Conservation (phyloP, 192 early-diverging fungal genomes). For the Fimicolochytrium jonesii region DNA sequence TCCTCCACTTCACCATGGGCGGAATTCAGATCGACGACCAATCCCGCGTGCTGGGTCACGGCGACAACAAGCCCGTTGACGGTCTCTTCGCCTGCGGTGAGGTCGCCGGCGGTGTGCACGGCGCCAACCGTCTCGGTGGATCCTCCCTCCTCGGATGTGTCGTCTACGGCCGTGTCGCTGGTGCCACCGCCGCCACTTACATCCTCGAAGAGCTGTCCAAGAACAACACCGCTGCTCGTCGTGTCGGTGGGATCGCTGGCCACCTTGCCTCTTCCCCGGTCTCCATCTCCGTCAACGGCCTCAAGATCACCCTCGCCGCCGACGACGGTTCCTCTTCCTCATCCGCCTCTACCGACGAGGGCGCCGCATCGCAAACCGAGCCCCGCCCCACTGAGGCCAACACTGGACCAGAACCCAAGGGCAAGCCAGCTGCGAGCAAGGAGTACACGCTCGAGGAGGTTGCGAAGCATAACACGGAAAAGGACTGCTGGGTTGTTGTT, state of each 20-base stretch:
- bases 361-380: conserved; percentile 31
- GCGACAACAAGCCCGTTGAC: conserved; percentile 54
- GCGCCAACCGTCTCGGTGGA: conserved; percentile 93
- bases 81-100: conserved; percentile 90
- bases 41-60: conserved; percentile 52
- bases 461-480: conserved; percentile 74
- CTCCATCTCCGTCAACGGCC: conserved; percentile 51
- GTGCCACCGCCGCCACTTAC: conserved; percentile 60
- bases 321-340: conserved; percentile 35
- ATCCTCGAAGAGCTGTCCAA: conserved; percentile 51
- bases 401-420: conserved; percentile 25
- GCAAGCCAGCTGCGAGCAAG: conserved; percentile 22
- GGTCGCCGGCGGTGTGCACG: conserved; percentile 93
- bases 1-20: conserved; percentile 68
- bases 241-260: conserved; percentile 62
- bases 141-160: conserved; percentile 92
- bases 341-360: conserved; percentile 31
- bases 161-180: conserved; percentile 92
- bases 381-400: conserved; percentile 23
- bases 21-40: conserved; percentile 77
- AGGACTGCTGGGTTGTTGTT: conserved; percentile 85
- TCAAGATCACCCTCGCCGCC: conserved; percentile 61
- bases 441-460: conserved; percentile 72
- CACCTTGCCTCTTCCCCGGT: conserved; percentile 49
- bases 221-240: conserved; percentile 49